These are phyloP conservation scores for Phytopythium sindhum DNA, from an alignment of 352 stramenopile species.

Conservation along the genomic window DNA sequence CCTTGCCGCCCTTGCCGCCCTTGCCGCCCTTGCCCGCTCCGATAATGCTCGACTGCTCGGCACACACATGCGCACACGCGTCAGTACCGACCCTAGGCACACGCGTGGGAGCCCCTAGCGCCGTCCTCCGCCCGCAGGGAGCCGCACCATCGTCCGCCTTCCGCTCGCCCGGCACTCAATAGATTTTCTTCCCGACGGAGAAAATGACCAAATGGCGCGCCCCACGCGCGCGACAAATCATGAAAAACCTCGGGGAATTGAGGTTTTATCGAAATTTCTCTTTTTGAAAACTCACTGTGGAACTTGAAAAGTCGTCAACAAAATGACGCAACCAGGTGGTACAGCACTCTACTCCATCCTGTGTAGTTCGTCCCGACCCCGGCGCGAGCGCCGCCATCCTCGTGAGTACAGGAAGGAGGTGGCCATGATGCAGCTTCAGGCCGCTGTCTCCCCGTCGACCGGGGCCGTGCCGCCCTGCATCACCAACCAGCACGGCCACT, in stretches of 20 bases:
- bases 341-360: too few species aligned
- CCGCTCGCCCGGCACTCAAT: background rate
- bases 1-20: conserved; percentile 99
- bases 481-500: too few species aligned
- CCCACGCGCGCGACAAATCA: too few species aligned
- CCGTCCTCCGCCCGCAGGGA: background rate
- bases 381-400: too few species aligned
- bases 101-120: background rate
- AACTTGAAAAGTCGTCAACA: too few species aligned
- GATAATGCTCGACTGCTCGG: conserved; percentile 63
- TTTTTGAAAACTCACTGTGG: background rate
- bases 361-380: too few species aligned
- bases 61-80: conserved; percentile 7
- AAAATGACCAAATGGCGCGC: conserved; percentile 7
- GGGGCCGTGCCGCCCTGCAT: too few species aligned
- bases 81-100: background rate
- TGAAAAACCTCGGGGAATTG: background rate
- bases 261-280: conserved; percentile 19
- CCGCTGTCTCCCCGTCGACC: too few species aligned
- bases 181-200: background rate
- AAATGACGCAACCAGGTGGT: too few species aligned
- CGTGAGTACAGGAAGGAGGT: too few species aligned
- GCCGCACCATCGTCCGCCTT: background rate
- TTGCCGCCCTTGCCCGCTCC: conserved; percentile 96
- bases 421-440: too few species aligned